Conservation (phyloP, 2,329 filamentous ascomycete species). For the Colletotrichum sp. region DNA sequence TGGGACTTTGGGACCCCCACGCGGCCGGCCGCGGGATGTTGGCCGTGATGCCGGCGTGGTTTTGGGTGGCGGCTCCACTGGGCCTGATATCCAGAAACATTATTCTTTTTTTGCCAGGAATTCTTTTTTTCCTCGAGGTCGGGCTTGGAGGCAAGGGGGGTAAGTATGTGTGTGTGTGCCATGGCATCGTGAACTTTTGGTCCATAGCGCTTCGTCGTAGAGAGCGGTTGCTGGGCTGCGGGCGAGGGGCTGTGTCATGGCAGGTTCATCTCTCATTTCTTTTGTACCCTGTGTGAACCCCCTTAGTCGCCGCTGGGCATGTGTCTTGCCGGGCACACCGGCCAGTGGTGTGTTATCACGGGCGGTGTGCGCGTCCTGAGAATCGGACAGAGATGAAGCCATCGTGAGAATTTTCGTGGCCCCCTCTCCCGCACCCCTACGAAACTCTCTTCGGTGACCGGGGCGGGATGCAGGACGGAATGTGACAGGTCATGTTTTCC, state of each 20-base stretch:
- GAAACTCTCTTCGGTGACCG: neutral
- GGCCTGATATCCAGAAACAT: neutral
- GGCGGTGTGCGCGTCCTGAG: neutral
- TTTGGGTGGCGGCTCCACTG: neutral
- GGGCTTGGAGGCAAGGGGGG: neutral
- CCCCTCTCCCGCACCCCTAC: neutral
- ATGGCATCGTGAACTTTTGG: neutral
- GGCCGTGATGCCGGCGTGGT: neutral
- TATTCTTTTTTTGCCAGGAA: neutral
- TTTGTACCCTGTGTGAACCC: neutral
- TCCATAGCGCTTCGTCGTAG: neutral
- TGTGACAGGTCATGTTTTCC: neutral
- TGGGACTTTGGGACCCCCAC: neutral
- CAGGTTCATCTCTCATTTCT: neutral
- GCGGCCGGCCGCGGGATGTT: neutral
- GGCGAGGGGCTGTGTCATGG: neutral
- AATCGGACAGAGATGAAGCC: neutral
- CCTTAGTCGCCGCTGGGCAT: neutral
- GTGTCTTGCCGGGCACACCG: neutral
- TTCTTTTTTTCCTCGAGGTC: neutral
- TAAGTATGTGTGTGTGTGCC: neutral
- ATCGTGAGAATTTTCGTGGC: neutral
- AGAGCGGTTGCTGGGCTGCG: neutral
- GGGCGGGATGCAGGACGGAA: neutral
- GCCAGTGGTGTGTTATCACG: neutral